phyloP scores from a whole-genome alignment of 1,139 yeast species.

The Yamadazyma dendronema region DNA sequence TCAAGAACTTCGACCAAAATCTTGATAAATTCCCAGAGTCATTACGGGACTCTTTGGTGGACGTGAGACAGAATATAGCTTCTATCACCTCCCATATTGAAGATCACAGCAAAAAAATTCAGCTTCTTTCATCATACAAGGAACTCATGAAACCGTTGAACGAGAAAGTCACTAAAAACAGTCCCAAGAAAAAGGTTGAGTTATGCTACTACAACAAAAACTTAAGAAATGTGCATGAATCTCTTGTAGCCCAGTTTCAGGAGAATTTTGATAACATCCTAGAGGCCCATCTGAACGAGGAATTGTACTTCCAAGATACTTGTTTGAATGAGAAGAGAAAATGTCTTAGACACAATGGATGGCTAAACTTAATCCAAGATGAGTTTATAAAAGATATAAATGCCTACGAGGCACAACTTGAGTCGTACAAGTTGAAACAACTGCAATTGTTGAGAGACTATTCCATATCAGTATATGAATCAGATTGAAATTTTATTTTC shows the following conservation, averaged over 20 bases:
- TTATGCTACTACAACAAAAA: constrained; percentile 13
- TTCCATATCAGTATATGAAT: constrained; percentile 14
- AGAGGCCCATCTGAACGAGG: constrained; percentile 15
- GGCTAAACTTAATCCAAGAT: constrained; percentile 58
- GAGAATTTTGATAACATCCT: constrained; percentile 9
- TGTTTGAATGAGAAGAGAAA: constrained; percentile 66
- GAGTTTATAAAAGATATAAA: constrained; percentile 32
- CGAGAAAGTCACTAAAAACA: constrained; percentile 25
- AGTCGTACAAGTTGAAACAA: constrained; percentile 2
- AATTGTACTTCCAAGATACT: constrained; percentile 22
- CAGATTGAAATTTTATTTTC: not conserved
- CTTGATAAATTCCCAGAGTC: constrained; percentile 29
- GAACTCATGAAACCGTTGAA: constrained; percentile 39
- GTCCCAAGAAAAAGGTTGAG: constrained; percentile 22
- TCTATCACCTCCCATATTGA: constrained; percentile 20
- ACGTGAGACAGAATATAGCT: constrained; percentile 21
- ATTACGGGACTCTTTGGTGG: constrained; percentile 22
- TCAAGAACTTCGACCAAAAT: constrained; percentile 25
- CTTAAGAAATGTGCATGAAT: constrained; percentile 5
- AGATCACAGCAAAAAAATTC: constrained; percentile 17
- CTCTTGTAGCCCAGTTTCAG: not conserved
- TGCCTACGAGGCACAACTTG: constrained; percentile 20
- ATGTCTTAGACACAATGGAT: constrained; percentile 65
- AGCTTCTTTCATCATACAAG: constrained; percentile 28
- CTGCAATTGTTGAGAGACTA: constrained; percentile 15